Percentiles rank a stretch among this genome's conserved stretches.
phyloP scores from a whole-genome alignment of 2,329 filamentous ascomycete genomes.

The Aureobasidium sp. region DNA sequence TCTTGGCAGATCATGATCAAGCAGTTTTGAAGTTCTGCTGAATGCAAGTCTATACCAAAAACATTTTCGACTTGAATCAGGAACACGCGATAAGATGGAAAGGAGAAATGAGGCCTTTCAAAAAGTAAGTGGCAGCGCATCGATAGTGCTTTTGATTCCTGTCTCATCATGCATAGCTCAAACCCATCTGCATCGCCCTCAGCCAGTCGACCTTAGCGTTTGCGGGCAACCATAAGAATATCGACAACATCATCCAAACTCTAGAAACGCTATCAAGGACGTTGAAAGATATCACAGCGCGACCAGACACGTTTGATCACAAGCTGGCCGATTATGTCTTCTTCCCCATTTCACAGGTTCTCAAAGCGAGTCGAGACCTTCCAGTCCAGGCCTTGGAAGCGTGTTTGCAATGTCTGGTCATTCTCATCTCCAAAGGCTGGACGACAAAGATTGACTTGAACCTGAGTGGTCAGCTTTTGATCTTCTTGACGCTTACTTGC shows the following conservation, averaged over 20 bases:
- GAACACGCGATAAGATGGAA: conserved; percentile 20
- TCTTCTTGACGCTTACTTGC: conserved; percentile 74
- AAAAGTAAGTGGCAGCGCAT: conserved; percentile 24
- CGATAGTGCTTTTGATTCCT: neutral
- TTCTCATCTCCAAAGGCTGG: conserved; percentile 76
- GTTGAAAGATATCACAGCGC: conserved; percentile 29
- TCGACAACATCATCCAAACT: conserved; percentile 41
- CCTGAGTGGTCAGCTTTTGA: conserved; percentile 75
- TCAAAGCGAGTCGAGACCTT: conserved; percentile 66
- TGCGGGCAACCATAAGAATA: conserved; percentile 38
- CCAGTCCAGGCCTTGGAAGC: conserved; percentile 68
- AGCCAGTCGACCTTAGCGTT: conserved; percentile 49
- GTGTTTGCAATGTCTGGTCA: conserved; percentile 64
- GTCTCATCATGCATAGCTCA: conserved; percentile 39
- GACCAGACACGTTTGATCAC: conserved; percentile 54
- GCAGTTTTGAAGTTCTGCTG: neutral
- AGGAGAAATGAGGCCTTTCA: conserved; percentile 35
- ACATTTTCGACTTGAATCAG: neutral
- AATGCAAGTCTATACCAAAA: neutral
- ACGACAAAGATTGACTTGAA: conserved; percentile 60
- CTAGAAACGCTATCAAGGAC: conserved; percentile 41
- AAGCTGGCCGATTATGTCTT: conserved; percentile 92
- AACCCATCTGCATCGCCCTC: conserved; percentile 52
- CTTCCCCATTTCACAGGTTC: conserved; percentile 82
- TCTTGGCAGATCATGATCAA: neutral